phyloP scores from a whole-genome alignment of 75 land plant genomes.

The Ceratopteris richardii region DNA sequence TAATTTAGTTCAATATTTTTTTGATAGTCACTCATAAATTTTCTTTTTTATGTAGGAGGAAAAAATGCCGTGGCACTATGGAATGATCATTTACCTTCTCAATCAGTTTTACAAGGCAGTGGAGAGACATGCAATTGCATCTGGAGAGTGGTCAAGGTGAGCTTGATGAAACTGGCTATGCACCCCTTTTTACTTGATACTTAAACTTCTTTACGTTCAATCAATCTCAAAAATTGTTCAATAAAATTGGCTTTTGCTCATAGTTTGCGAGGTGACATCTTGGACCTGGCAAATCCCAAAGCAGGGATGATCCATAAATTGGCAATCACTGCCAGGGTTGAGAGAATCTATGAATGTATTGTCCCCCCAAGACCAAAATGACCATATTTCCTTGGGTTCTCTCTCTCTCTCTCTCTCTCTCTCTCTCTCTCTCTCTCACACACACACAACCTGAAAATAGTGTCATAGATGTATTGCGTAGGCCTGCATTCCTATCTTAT shows the following conservation, averaged over 20 bases:
- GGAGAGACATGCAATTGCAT: slow-evolving; percentile 51
- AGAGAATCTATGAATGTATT: slow-evolving; percentile 70
- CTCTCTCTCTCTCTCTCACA: too few species aligned
- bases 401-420: too few species aligned
- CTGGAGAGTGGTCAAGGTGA: slow-evolving; percentile 73
- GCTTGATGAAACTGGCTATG: slow-evolving; percentile 4
- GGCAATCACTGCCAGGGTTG: slow-evolving; percentile 61
- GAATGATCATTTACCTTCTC: slow-evolving; percentile 65
- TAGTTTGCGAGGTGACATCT: slow-evolving; percentile 80
- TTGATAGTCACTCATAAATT: neutral
- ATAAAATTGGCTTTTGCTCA: too few species aligned
- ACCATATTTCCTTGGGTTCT: too few species aligned
- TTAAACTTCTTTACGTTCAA: too few species aligned
- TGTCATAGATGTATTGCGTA: too few species aligned
- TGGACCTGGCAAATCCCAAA: slow-evolving; percentile 66
- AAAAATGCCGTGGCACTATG: slow-evolving; percentile 59
- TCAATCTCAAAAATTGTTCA: too few species aligned
- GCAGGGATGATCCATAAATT: slow-evolving; percentile 51
- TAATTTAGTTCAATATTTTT: neutral
- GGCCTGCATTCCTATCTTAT: too few species aligned
- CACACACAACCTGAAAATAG: too few species aligned
- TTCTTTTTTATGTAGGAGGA: slow-evolving; percentile 2
- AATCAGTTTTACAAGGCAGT: slow-evolving; percentile 58
- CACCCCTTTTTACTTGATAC: neutral
- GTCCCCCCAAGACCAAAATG: slow-evolving; percentile 36